These are phyloP conservation scores for Trichoderma breve DNA, from an alignment of 2,329 filamentous ascomycete species.

Conservation along the genomic window DNA sequence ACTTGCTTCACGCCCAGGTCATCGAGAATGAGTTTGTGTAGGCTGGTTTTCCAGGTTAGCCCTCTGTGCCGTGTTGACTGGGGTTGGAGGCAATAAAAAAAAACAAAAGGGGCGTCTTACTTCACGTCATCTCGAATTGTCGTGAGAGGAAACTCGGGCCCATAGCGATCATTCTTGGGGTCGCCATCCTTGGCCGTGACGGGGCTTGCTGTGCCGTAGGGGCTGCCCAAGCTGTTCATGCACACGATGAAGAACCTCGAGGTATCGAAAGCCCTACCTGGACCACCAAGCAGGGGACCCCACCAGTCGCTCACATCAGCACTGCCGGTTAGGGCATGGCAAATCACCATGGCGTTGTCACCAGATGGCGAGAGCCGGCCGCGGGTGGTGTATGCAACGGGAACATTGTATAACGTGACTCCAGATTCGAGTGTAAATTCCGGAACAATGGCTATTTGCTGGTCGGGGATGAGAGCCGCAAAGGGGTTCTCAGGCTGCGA, in stretches of 20 bases:
- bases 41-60: slow-evolving; percentile 46
- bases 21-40: slow-evolving; percentile 78
- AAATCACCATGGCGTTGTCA: slow-evolving; percentile 72
- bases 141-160: slow-evolving; percentile 92
- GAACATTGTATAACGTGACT: slow-evolving; percentile 73
- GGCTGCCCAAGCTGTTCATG: slow-evolving; percentile 81
- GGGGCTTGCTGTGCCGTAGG: slow-evolving; percentile 83
- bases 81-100: slow-evolving; percentile 9
- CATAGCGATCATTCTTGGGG: slow-evolving; percentile 71
- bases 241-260: slow-evolving; percentile 83
- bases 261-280: slow-evolving; percentile 76
- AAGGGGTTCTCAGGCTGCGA: slow-evolving; percentile 91
- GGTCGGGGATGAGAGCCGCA: slow-evolving; percentile 79
- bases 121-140: slow-evolving; percentile 95
- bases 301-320: slow-evolving; percentile 87
- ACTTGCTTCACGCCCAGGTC: slow-evolving; percentile 77
- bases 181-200: slow-evolving; percentile 87
- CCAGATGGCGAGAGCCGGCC: slow-evolving; percentile 57
- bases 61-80: neutral
- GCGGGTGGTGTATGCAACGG: slow-evolving; percentile 65
- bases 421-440: slow-evolving; percentile 93
- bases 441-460: slow-evolving; percentile 81
- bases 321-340: slow-evolving; percentile 81
- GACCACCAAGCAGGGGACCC: slow-evolving; percentile 76
- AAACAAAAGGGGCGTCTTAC: slow-evolving; percentile 49